phyloP scores from a whole-genome alignment of 495 filamentous ascomycete species.

The Lasiosphaeris hirsuta region DNA sequence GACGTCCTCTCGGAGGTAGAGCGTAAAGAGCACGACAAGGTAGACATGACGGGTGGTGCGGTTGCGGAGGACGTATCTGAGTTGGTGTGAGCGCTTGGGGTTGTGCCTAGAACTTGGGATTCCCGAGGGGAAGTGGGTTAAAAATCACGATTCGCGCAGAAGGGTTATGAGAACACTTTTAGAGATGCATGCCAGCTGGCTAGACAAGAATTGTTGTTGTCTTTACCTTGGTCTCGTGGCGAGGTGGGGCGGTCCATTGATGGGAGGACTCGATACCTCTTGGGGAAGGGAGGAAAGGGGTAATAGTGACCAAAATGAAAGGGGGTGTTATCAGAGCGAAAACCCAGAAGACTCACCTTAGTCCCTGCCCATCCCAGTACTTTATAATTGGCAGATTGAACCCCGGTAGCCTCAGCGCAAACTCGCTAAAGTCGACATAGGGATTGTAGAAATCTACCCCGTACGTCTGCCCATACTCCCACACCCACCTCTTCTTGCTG shows the following conservation, averaged over 20 bases:
- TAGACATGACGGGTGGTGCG: conserved; percentile 64
- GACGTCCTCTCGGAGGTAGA: conserved; percentile 61
- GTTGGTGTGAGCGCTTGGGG: conserved; percentile 57
- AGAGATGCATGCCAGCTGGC: neutral
- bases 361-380: conserved; percentile 74
- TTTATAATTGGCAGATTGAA: conserved; percentile 70
- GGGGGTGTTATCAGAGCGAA: neutral
- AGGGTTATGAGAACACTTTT: neutral
- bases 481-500: conserved; percentile 49
- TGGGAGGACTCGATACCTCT: neutral
- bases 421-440: conserved; percentile 81
- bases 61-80: conserved; percentile 88
- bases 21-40: conserved; percentile 73
- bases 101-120: conserved; percentile 22
- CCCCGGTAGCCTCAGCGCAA: conserved; percentile 76
- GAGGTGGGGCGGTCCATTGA: neutral
- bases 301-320: conserved; percentile 12
- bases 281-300: neutral
- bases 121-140: too few relatives aligned
- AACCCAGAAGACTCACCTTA: conserved; percentile 37
- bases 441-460: conserved; percentile 83
- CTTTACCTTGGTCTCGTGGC: neutral
- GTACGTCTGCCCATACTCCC: conserved; percentile 56
- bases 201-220: neutral
- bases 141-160: too few relatives aligned